These are phyloP conservation scores for Ganoderma leucocontextum DNA, from an alignment of 1,284 basidiomycete genomes.

Conservation along the genomic window DNA sequence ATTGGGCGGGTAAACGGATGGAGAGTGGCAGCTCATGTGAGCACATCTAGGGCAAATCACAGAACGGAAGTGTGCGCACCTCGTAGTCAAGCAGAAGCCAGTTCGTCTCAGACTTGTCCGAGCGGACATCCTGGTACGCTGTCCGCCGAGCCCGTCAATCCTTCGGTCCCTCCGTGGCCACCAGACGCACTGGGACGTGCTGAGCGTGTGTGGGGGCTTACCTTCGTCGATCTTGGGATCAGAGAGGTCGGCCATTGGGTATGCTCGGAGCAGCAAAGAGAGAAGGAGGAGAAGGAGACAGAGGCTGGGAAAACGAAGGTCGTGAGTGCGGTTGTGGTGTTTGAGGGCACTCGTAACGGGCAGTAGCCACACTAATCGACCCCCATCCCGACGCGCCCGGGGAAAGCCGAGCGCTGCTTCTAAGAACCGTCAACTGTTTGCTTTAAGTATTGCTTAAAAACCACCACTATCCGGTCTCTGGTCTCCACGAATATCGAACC, in stretches of 20 bases:
- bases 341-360: background rate
- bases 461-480: background rate
- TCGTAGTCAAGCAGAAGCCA: slow-evolving; percentile 91
- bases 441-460: no score
- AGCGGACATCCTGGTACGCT: slow-evolving; percentile 90
- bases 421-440: no score
- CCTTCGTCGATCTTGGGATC: slow-evolving; percentile 83
- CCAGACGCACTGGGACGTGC: slow-evolving; percentile 3
- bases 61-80: slow-evolving; percentile 50
- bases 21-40: slow-evolving; percentile 1
- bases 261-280: slow-evolving; percentile 31
- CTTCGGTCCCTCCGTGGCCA: slow-evolving; percentile 23
- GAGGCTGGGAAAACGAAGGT: slow-evolving; percentile 44
- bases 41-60: slow-evolving; percentile 8
- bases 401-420: slow-evolving; percentile 3
- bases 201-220: slow-evolving; percentile 44
- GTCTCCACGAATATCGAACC: background rate
- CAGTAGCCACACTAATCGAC: slow-evolving; percentile 9
- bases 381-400: slow-evolving; percentile 2
- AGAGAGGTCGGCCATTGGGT: slow-evolving; percentile 82
- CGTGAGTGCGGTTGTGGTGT: slow-evolving; percentile 29
- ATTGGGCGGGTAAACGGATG: slow-evolving; percentile 2
- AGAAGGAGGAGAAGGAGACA: slow-evolving; percentile 59
- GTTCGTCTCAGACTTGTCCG: slow-evolving; percentile 83
- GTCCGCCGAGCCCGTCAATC: slow-evolving; percentile 19